Base-by-base conservation (phyloP, 129 eudicot species). In the Flaveria linearis region DNA sequence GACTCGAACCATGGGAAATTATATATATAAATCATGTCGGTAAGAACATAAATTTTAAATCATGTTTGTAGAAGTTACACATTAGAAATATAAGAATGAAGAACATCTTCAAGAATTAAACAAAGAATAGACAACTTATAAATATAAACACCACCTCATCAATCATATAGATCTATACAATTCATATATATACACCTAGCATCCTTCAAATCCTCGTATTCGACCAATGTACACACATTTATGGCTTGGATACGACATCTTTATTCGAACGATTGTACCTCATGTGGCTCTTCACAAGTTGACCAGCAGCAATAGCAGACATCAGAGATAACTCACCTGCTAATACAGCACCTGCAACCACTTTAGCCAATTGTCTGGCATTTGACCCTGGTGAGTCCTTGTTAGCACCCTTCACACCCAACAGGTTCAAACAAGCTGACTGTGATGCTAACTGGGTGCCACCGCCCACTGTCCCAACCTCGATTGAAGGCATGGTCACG, bases 271-370 rank as follows among this genome's bases (percentile, higher is more conserved):
- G 82, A 61, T 88, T 88, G 76, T 86, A 88, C 73, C 86, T 88
- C 93, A 88, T 88, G 81, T 88, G 90, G 78, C 93, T 88, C 26
- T 73, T 86, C 3, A 87, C 91, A 20, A 87, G 88, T 57, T 87
- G 91, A 18, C 88, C 88, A 0, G 91, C 84, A 3, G 88, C 81
- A 68, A 87, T 63, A 26, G 91, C 91, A 17, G 91, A 84, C 87
- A 87, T 73, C 17, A 87, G 73, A 46, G 91, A 87, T 0, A 87
- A 75, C 67, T 87, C 91, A 28, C 91, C 91, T 2, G 91, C 88
- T 4, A 87, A 81, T 26, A 87, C 91, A 7, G 91, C 74, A 14
- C 81, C 88, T 7, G 91, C 91, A 0, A 87, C 91, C 1, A 87
- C 84, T 70, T 82, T 76, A 52, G 91, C 88, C 71, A 87, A 57